Conservation (phyloP, 345 rosid species). For the Eutrema yunnanense region DNA sequence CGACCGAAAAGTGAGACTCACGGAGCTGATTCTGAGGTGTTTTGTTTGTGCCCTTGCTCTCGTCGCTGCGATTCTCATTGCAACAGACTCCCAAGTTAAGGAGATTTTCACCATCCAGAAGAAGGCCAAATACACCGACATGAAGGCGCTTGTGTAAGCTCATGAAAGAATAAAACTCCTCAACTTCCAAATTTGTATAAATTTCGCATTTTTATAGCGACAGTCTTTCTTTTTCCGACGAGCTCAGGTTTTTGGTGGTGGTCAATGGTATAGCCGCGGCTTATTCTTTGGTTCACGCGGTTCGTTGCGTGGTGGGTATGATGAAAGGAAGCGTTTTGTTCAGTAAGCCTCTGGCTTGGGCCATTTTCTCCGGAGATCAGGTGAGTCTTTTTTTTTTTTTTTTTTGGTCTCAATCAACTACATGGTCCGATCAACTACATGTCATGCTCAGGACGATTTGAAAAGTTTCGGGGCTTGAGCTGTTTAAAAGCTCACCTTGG, state of each 20-base stretch:
- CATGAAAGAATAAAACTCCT: neutral
- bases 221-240: neutral
- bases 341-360: conserved; percentile 83
- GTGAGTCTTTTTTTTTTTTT: conserved; percentile 23
- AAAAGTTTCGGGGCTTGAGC: neutral
- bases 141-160: conserved; percentile 94
- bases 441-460: neutral
- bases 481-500: neutral
- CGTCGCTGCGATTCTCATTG: conserved; percentile 62
- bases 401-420: neutral
- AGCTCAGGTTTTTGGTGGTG: conserved; percentile 68
- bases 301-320: conserved; percentile 72
- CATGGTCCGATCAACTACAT: neutral
- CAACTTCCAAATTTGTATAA: neutral
- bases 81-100: conserved; percentile 60
- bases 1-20: conserved; percentile 62
- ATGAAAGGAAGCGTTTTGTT: conserved; percentile 57
- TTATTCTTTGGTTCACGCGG: conserved; percentile 65
- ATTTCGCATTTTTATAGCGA: neutral
- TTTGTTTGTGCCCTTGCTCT: conserved; percentile 55
- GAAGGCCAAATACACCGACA: conserved; percentile 74
- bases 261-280: conserved; percentile 68
- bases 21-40: conserved; percentile 76
- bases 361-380: conserved; percentile 91
- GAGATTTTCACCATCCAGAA: conserved; percentile 70